Percentiles rank a stretch among this genome's conserved stretches.
phyloP scores from a whole-genome alignment of 805 yeast genomes.

The Candida boleticola region DNA sequence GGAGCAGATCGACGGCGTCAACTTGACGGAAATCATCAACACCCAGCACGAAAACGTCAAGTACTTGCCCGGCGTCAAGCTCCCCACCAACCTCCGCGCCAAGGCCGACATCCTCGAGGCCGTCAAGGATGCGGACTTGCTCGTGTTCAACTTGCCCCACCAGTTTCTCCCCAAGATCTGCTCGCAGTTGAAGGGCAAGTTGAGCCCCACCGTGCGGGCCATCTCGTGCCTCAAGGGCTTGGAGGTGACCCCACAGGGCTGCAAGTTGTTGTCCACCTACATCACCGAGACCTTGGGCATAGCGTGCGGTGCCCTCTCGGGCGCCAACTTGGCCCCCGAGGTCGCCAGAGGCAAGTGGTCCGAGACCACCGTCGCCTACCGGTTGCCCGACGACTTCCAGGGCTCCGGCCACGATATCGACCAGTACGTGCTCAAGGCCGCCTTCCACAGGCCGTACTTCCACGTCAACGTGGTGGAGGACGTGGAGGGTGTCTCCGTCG shows the following conservation, averaged over 20 bases:
- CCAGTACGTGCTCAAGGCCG: conserved; percentile 64
- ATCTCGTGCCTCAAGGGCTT: conserved; percentile 95
- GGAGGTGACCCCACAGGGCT: conserved; percentile 82
- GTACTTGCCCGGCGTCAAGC: conserved; percentile 83
- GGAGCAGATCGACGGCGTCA: conserved; percentile 74
- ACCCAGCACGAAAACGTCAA: conserved; percentile 89
- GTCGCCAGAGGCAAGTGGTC: conserved; percentile 96
- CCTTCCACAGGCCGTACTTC: conserved; percentile 97
- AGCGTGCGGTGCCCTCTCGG: conserved; percentile 93
- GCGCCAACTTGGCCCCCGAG: conserved; percentile 97
- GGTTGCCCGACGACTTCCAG: conserved; percentile 63
- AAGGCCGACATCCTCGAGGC: conserved; percentile 79
- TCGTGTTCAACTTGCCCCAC: conserved; percentile 95
- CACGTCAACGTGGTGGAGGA: conserved; percentile 91
- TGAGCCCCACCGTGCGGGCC: conserved; percentile 73
- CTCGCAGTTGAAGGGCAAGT: conserved; percentile 71
- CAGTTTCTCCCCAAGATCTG: conserved; percentile 84
- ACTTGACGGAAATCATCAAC: conserved; percentile 89
- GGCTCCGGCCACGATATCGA: conserved; percentile 73
- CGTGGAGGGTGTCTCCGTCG: conserved; percentile 93
- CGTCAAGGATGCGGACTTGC: conserved; percentile 76
- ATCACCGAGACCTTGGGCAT: conserved; percentile 80
- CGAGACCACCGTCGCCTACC: conserved; percentile 95
- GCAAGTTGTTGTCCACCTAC: conserved; percentile 75
- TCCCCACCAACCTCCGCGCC: conserved; percentile 86